Percentiles rank a stretch among this genome's conserved stretches.
Evolutionary conservation across 805 yeast species (phyloP).

Genomic region (Phaffomyces antillensis): DNA sequence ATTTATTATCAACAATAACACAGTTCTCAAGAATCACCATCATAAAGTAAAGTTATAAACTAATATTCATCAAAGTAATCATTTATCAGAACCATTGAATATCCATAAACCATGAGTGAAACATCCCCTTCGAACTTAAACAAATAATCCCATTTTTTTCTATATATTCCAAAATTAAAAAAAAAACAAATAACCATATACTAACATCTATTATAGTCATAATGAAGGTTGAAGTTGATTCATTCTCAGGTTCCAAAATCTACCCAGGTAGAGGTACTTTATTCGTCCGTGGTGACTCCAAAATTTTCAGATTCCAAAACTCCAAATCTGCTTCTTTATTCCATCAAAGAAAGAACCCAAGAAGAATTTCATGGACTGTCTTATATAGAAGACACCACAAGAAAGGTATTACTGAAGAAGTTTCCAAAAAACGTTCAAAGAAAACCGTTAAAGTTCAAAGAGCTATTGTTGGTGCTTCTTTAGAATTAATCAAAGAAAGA

Average conservation of each 20-base stretch:
- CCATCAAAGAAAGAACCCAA: slow-evolving; percentile 99
- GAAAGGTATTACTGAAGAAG: slow-evolving; percentile 99
- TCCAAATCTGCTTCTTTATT: slow-evolving; percentile 96
- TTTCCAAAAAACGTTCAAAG: slow-evolving; percentile 93
- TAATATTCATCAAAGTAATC: no score
- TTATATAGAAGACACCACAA: slow-evolving; percentile 99
- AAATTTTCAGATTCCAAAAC: slow-evolving; percentile 98
- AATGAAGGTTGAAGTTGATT: slow-evolving; percentile 99
- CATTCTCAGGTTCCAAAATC: slow-evolving; percentile 98
- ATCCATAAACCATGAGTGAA: no score
- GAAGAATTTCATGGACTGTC: slow-evolving; percentile 99
- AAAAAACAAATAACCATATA: neutral
- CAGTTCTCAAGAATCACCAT: no score
- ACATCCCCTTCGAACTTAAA: no score
- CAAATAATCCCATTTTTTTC: neutral
- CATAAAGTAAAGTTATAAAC: no score
- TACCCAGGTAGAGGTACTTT: slow-evolving; percentile 99
- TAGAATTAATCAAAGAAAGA: slow-evolving; percentile 97
- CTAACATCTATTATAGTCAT: slow-evolving; percentile 21
- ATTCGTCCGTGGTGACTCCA: slow-evolving; percentile 99
- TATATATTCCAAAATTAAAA: neutral
- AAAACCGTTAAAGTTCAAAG: slow-evolving; percentile 98
- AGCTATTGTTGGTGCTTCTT: slow-evolving; percentile 99
- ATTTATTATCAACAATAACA: no score
- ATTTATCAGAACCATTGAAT: no score